These are phyloP conservation scores for Aspergillus hiratsukae DNA, from an alignment of 2,329 filamentous ascomycete genomes.

Conservation along the genomic window DNA sequence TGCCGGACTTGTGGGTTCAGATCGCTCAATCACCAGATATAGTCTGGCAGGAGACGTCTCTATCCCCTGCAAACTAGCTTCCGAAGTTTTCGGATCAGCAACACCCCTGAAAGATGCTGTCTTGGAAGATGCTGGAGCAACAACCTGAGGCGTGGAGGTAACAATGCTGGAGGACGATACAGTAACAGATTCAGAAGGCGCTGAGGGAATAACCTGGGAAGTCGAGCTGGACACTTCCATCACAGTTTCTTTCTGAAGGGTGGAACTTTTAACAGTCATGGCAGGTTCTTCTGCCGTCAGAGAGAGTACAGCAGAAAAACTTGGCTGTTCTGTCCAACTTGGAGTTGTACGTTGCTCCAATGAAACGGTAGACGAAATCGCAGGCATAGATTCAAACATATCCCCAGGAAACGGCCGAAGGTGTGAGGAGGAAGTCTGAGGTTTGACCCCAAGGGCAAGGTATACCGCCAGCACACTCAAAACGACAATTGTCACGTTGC, in stretches of 20 bases:
- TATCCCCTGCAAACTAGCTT: neutral
- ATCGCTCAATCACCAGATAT: neutral
- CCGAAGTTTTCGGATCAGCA: too few species aligned
- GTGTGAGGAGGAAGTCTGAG: conserved; percentile 3
- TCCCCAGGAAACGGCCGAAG: conserved; percentile 15
- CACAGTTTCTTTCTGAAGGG: neutral
- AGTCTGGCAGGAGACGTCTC: neutral
- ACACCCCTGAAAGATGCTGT: too few species aligned
- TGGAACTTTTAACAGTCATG: neutral
- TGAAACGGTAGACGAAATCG: conserved; percentile 1
- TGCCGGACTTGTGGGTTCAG: neutral
- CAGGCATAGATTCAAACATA: conserved; percentile 2
- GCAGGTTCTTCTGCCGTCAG: neutral
- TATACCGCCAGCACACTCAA: conserved; percentile 43
- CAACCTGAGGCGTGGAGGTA: neutral
- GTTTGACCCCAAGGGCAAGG: conserved; percentile 25
- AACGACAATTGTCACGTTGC: conserved; percentile 49
- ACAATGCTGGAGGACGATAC: neutral
- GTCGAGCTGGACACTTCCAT: neutral
- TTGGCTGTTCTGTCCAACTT: neutral
- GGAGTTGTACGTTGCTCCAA: conserved; percentile 2
- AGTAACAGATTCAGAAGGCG: neutral
- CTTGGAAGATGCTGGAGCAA: neutral
- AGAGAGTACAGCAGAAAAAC: neutral
- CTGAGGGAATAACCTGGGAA: neutral